phyloP scores from a whole-genome alignment of 495 filamentous ascomycete species.

The Umbilicaria muhlenbergii region DNA sequence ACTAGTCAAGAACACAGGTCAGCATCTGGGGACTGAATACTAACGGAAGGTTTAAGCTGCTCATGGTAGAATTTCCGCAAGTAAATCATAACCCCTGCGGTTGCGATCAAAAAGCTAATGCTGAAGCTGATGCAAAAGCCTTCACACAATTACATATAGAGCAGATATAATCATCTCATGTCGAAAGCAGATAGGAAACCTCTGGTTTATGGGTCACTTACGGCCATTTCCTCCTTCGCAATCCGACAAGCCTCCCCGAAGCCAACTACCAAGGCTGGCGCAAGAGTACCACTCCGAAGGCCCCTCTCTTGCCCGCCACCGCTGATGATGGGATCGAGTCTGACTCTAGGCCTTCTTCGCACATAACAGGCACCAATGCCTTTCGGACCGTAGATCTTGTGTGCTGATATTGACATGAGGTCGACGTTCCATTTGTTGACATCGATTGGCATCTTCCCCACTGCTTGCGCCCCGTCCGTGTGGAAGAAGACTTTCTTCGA shows the following conservation, averaged over 20 bases:
- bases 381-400: slow-evolving; percentile 98
- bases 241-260: slow-evolving; percentile 94
- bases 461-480: slow-evolving; percentile 91
- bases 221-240: slow-evolving; percentile 71
- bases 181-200: slow-evolving; percentile 26
- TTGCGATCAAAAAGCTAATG: too few species aligned
- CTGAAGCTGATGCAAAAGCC: too few species aligned
- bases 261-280: slow-evolving; percentile 75
- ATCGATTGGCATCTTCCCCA: slow-evolving; percentile 91
- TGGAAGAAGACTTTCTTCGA: slow-evolving; percentile 95
- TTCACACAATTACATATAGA: too few species aligned
- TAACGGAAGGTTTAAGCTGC: too few species aligned
- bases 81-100: too few species aligned
- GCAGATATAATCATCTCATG: too few species aligned
- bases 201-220: slow-evolving; percentile 46
- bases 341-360: slow-evolving; percentile 76
- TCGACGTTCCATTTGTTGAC: slow-evolving; percentile 96
- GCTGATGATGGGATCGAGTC: slow-evolving; percentile 89
- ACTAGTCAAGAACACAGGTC: slow-evolving; percentile 34
- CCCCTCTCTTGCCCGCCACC: slow-evolving; percentile 94
- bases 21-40: not conserved
- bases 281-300: slow-evolving; percentile 81
- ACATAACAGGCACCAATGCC: slow-evolving; percentile 95
- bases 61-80: not conserved
- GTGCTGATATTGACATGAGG: slow-evolving; percentile 95